Evolutionary conservation across 305 asterid genomes (phyloP), one percentile per base, ranked within the genome.

Genomic region (Solanum hybrid): DNA sequence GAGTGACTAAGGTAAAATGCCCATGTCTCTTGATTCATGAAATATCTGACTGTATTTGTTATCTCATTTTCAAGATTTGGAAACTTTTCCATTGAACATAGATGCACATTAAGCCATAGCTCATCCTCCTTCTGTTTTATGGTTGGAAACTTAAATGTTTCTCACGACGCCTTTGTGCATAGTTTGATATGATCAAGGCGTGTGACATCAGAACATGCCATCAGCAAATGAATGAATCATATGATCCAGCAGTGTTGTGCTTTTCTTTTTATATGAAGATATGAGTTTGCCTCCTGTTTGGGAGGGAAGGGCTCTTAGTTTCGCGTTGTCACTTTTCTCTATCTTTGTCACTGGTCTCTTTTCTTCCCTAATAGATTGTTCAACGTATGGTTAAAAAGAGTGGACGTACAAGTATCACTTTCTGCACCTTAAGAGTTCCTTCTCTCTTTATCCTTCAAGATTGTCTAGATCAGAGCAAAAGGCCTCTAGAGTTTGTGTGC

Each of bases 1-100:
- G 96, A 94, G 96, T 93, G 64, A 92, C 95, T 2, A 95, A 95
- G 98, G 98, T 94, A 92, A 71, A 36, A 64, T 86, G 12, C 34
- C 24, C 37, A 81, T 67, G 40, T 46, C 67, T 46, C 39, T 76
- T 77, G 87, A 42, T 83, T 83, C 11, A 42, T 31, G 75, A 74
- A 78, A 74, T 31, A 28, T 61, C 36, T 42, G 57, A 86, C 13
- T 69, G 2, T 51, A 28, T 73, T 77, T 51, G 33, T 78, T 34
- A 73, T 11, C 51, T 91, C 42, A 37, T 79, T 40, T 61, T 69
- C 14, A 37, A 57, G 67, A 84, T 71, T 84, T 51, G 42, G 42
- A 20, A 51, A 51, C 75, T 29, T 51, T 29, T 84, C 31, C 73
- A 18, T 46, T 46, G 87, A 83, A 46, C 39, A 46, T 83, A 84